Conservation (phyloP, 177 flowering plant species). For the Telopea speciosissima region DNA sequence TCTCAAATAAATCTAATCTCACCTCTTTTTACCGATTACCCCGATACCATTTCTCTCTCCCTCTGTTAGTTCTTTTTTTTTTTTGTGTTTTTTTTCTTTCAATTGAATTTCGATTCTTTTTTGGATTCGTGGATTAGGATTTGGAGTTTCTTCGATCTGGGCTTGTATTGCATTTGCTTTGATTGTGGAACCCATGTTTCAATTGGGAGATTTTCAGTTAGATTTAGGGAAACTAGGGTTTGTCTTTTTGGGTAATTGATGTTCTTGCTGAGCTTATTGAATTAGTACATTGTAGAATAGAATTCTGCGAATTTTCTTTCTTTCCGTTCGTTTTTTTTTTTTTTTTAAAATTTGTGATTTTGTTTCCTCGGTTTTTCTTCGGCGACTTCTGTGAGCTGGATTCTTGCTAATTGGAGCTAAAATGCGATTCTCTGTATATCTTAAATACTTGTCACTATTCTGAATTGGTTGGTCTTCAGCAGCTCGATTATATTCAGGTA, state of each 20-base stretch:
- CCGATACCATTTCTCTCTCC: neutral
- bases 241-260: too few species aligned
- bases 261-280: too few species aligned
- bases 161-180: too few species aligned
- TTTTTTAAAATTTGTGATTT: too few species aligned
- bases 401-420: too few species aligned
- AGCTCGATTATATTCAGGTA: neutral
- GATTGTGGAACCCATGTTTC: too few species aligned
- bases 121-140: neutral
- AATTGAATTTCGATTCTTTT: neutral
- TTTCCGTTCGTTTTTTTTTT: too few species aligned
- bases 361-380: too few species aligned
- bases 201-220: too few species aligned
- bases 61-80: neutral
- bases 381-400: neutral
- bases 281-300: too few species aligned
- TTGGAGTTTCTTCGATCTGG: too few species aligned
- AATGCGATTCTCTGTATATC: neutral
- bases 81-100: neutral
- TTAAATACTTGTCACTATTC: neutral
- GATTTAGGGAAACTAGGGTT: too few species aligned
- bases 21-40: neutral
- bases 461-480: neutral
- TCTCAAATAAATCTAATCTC: neutral
- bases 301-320: neutral